A percentile compares a stretch with the other conserved stretches of the same genome.
Conservation (phyloP, 148 eudicot species). For the Cornus kousa region DNA sequence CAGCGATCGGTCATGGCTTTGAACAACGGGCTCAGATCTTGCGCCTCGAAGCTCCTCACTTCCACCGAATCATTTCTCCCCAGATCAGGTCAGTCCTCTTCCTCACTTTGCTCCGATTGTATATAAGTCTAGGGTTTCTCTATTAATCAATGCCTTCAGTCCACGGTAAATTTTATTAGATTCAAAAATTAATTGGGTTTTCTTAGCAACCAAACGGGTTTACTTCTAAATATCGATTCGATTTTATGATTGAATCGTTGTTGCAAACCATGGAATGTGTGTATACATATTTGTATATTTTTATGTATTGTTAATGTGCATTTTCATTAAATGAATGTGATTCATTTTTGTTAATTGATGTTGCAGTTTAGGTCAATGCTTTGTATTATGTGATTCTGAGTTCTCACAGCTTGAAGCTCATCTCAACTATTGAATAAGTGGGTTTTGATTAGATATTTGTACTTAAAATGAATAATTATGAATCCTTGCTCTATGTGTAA, state of each 20-base stretch:
- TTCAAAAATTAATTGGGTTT: neutral
- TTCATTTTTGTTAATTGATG: no score
- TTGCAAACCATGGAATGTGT: neutral
- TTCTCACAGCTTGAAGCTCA: no score
- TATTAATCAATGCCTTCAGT: neutral
- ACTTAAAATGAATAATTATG: no score
- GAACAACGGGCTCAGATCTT: conserved; percentile 57
- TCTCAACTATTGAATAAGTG: no score
- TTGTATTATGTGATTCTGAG: no score
- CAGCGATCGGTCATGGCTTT: conserved; percentile 47
- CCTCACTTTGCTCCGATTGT: neutral
- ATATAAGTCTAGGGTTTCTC: neutral
- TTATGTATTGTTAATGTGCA: no score
- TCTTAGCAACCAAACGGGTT: neutral
- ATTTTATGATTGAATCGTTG: neutral
- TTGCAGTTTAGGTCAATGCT: no score
- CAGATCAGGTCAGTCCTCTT: conserved; percentile 47
- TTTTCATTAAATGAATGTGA: neutral
- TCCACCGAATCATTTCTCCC: conserved; percentile 51
- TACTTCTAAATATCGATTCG: neutral
- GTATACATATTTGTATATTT: no score
- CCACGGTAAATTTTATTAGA: neutral
- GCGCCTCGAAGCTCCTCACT: conserved; percentile 53
- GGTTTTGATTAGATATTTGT: no score
- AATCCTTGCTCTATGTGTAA: no score